Conservation (phyloP, 805 yeast genomes). For the Candida jianshihensis region DNA sequence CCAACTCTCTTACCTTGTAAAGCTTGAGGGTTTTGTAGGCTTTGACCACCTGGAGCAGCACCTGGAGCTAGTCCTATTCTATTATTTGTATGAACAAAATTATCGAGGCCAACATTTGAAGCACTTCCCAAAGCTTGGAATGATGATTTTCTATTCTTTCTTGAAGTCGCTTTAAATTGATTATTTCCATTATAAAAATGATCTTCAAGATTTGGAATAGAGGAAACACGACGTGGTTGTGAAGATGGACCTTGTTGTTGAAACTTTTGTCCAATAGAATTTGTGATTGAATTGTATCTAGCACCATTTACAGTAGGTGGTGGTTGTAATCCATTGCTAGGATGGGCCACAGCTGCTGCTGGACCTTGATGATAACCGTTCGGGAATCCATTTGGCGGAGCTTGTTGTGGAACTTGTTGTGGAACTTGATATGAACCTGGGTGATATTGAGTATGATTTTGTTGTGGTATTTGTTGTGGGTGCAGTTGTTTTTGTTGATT, state of each 20-base stretch:
- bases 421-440: neutral
- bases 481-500: constrained; percentile 9
- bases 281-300: too few relatives aligned
- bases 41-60: neutral
- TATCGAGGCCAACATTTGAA: constrained; percentile 7
- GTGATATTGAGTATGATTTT: constrained; percentile 1
- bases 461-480: constrained; percentile 4
- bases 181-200: constrained; percentile 2
- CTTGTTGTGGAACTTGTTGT: neutral
- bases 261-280: constrained; percentile 4
- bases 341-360: neutral
- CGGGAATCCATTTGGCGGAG: too few relatives aligned
- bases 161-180: constrained; percentile 30
- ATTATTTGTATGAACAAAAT: constrained; percentile 5
- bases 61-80: neutral
- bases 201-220: constrained; percentile 15
- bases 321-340: neutral
- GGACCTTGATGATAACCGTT: neutral
- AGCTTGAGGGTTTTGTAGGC: too few relatives aligned
- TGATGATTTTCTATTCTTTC: constrained; percentile 39
- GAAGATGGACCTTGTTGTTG: constrained; percentile 5
- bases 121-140: constrained; percentile 18
- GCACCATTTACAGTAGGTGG: too few relatives aligned
- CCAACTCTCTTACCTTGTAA: constrained; percentile 1
- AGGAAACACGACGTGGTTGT: constrained; percentile 19